Evolutionary conservation across 345 rosid genomes (phyloP).

Genomic region (Kandelia obovata): DNA sequence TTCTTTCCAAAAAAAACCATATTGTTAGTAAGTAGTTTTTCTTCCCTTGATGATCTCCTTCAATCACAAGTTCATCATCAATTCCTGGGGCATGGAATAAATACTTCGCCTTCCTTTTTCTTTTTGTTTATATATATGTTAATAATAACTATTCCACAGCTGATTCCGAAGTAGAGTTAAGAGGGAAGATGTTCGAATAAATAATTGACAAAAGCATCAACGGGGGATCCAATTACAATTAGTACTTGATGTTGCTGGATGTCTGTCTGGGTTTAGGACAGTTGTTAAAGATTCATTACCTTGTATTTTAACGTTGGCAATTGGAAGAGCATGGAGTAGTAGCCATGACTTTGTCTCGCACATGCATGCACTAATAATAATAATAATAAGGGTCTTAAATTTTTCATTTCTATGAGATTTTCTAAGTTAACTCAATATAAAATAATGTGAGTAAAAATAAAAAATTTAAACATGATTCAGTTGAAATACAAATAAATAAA

Average conservation of each 20-base stretch:
- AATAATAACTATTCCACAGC: neutral
- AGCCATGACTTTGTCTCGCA: neutral
- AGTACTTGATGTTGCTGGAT: neutral
- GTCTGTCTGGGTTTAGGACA: neutral
- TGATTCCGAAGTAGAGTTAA: neutral
- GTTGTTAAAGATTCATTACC: conserved; percentile 24
- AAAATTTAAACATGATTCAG: too few species aligned
- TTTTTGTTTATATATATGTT: neutral
- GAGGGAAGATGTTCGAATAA: too few species aligned
- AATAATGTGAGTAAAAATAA: too few species aligned
- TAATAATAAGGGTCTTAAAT: too few species aligned
- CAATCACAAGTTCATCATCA: neutral
- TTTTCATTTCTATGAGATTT: too few species aligned
- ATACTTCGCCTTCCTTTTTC: neutral
- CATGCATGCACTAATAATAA: neutral
- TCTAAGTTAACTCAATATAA: too few species aligned
- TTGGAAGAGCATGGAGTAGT: neutral
- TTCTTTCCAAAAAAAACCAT: conserved; percentile 32
- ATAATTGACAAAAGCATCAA: neutral
- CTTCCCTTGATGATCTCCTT: neutral
- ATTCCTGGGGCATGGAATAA: too few species aligned
- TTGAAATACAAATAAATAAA: too few species aligned
- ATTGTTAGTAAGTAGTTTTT: neutral
- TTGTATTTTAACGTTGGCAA: conserved; percentile 27
- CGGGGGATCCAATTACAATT: neutral